A percentile compares a stretch with the other conserved stretches of the same genome.
These are phyloP conservation scores for Endotrypanum monterogeii DNA, from an alignment of 208 protist species.

Conservation along the genomic window DNA sequence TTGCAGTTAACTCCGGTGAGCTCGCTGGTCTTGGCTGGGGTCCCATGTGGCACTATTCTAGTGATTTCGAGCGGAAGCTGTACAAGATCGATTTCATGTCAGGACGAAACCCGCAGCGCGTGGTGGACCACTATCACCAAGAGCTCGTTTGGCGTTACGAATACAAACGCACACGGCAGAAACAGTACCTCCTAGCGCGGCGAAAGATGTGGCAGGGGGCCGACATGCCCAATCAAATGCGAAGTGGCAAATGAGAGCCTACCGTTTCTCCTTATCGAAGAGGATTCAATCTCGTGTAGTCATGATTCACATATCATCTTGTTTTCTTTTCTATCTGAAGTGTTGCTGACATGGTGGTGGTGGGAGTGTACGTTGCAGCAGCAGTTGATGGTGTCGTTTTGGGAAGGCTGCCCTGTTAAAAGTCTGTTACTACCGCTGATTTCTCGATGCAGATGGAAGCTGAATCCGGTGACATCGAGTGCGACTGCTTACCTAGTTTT, in stretches of 20 bases:
- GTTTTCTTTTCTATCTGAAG: not conserved
- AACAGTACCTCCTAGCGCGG: slow-evolving; percentile 84
- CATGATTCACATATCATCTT: not conserved
- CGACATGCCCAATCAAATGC: not conserved
- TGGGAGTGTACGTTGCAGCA: slow-evolving; percentile 3
- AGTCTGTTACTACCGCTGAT: not conserved
- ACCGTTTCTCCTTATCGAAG: not conserved
- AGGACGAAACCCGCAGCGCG: slow-evolving; percentile 82
- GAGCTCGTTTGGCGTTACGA: slow-evolving; percentile 91
- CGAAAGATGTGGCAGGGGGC: slow-evolving; percentile 34
- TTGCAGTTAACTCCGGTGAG: slow-evolving; percentile 90
- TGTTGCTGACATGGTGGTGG: slow-evolving; percentile 5
- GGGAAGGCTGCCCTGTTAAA: not conserved
- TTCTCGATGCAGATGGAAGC: not conserved
- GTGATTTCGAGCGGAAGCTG: slow-evolving; percentile 91
- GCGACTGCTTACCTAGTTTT: not conserved
- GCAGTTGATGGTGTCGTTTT: not conserved
- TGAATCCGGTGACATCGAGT: not conserved
- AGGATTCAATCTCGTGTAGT: not conserved
- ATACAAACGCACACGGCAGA: slow-evolving; percentile 88
- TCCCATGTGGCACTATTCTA: slow-evolving; percentile 91
- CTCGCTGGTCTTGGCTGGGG: slow-evolving; percentile 92
- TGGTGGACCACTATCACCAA: slow-evolving; percentile 93
- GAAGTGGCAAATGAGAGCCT: slow-evolving; percentile 2
- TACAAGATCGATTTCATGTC: slow-evolving; percentile 94